Evolutionary conservation across 495 filamentous ascomycete species (phyloP).

Genomic region (Friedmanniomyces endolithicus): DNA sequence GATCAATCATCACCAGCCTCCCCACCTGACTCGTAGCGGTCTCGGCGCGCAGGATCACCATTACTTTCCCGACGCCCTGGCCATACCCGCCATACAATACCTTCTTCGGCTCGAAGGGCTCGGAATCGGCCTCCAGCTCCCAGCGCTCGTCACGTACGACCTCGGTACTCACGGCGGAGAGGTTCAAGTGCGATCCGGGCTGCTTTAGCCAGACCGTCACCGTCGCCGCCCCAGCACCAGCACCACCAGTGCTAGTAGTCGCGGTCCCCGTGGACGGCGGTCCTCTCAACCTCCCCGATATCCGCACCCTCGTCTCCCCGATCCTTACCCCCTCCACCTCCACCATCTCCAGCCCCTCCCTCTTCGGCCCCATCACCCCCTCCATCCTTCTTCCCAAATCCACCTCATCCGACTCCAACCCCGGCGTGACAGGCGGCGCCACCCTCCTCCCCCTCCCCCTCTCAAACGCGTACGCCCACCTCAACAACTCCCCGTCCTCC

Average conservation of each 20-base stretch:
- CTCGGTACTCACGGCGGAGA: not conserved
- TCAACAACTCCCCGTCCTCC: slow-evolving; percentile 24
- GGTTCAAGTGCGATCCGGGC: not conserved
- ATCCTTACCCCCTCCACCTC: not conserved
- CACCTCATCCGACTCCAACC: not conserved
- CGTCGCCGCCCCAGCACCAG: not conserved
- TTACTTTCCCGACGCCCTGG: slow-evolving; percentile 3
- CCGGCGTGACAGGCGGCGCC: slow-evolving; percentile 5
- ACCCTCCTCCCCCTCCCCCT: slow-evolving; percentile 12
- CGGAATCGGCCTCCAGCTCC: not conserved
- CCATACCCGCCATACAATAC: slow-evolving; percentile 15
- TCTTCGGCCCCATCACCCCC: too few relatives aligned
- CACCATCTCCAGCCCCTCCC: not conserved
- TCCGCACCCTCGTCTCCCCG: not conserved
- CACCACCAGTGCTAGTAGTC: too few relatives aligned
- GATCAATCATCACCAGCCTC: slow-evolving; percentile 1
- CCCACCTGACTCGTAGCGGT: not conserved
- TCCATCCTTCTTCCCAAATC: not conserved
- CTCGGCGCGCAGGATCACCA: slow-evolving; percentile 1
- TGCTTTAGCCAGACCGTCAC: not conserved
- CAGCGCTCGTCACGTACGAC: not conserved
- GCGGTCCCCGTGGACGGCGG: not conserved
- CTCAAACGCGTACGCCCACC: slow-evolving; percentile 27
- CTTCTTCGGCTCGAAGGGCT: slow-evolving; percentile 1
- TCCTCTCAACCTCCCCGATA: not conserved